phyloP scores from a whole-genome alignment of 805 yeast genomes.

The Alloascoidea africana region DNA sequence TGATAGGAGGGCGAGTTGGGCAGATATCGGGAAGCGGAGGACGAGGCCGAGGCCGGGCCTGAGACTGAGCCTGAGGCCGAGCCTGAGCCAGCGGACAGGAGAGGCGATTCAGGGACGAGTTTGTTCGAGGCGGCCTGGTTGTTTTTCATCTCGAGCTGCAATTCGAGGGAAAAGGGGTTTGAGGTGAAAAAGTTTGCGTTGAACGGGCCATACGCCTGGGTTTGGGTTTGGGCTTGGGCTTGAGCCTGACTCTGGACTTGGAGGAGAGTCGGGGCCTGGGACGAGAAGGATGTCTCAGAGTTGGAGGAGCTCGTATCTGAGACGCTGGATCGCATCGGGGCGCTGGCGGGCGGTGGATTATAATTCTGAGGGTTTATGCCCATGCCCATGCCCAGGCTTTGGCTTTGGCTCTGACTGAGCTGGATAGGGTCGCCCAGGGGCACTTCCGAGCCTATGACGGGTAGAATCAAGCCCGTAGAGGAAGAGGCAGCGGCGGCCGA shows the following conservation, averaged over 20 bases:
- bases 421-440: slow-evolving; percentile 1
- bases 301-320: background rate
- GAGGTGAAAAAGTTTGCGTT: background rate
- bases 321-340: background rate
- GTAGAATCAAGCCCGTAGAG: too few relatives aligned
- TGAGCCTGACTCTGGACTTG: slow-evolving; percentile 1
- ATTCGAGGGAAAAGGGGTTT: background rate
- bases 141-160: background rate
- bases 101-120: background rate
- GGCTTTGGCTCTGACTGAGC: too few relatives aligned
- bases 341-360: background rate
- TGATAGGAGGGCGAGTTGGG: too few relatives aligned
- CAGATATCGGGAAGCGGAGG: too few relatives aligned
- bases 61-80: background rate
- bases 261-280: too few relatives aligned
- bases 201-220: background rate
- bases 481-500: background rate
- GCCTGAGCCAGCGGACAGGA: background rate
- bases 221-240: slow-evolving; percentile 1
- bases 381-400: too few relatives aligned
- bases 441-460: too few relatives aligned
- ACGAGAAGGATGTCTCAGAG: too few relatives aligned
- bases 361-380: background rate
- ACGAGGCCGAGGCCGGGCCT: background rate
- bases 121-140: too few relatives aligned